phyloP scores from a whole-genome alignment of 257 asterid species.

The Petunia secreta region DNA sequence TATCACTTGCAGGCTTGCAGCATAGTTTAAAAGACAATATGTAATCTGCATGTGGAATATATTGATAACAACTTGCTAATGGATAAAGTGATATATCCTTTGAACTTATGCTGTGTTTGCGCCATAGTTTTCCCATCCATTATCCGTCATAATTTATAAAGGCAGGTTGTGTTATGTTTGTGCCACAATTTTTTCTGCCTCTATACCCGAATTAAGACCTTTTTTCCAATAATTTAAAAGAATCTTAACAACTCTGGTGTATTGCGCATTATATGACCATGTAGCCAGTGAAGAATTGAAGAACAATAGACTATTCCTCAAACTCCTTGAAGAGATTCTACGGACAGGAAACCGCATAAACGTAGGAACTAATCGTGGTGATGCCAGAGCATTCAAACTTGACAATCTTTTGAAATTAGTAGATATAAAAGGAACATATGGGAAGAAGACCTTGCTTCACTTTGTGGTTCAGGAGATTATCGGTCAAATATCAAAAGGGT shows the following conservation, averaged over 20 bases:
- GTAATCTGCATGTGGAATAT: too few species aligned
- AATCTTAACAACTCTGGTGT: slow-evolving; percentile 17
- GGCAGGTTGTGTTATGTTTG: too few species aligned
- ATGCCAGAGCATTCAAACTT: slow-evolving; percentile 88
- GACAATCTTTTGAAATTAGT: slow-evolving; percentile 82
- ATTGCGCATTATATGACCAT: slow-evolving; percentile 41
- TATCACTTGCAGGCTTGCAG: too few species aligned
- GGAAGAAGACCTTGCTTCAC: slow-evolving; percentile 93
- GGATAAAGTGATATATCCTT: too few species aligned
- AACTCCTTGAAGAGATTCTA: slow-evolving; percentile 91
- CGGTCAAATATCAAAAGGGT: slow-evolving; percentile 81
- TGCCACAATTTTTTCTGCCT: not conserved
- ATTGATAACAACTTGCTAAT: too few species aligned
- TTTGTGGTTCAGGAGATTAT: slow-evolving; percentile 96
- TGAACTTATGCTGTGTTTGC: too few species aligned
- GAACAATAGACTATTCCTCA: slow-evolving; percentile 87
- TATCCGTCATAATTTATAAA: too few species aligned
- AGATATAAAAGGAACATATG: slow-evolving; percentile 92
- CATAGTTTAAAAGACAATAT: too few species aligned
- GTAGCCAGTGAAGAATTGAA: slow-evolving; percentile 91
- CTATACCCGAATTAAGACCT: not conserved
- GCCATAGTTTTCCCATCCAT: too few species aligned
- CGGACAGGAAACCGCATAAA: slow-evolving; percentile 97
- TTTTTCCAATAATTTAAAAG: not conserved
- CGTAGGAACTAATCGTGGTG: slow-evolving; percentile 88